Base-by-base conservation (phyloP, 2,329 filamentous ascomycete species). In the Calonectria naviculata region DNA sequence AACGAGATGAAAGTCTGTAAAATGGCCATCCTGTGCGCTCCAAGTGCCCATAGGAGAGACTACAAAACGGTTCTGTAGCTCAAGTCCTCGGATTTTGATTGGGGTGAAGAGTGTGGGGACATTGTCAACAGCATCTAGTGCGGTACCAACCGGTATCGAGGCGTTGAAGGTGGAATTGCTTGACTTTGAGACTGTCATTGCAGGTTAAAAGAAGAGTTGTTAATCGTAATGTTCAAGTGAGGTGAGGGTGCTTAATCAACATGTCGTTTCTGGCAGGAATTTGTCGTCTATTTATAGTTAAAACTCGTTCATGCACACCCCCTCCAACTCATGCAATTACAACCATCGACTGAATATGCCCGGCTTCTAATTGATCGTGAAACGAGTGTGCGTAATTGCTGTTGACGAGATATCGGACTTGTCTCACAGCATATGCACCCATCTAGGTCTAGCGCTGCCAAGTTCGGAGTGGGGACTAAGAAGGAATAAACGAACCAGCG, bases 1-100 rank as follows among this genome's bases (percentile, higher is more conserved):
- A 12, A 94, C 91, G 56, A 95, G 85, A 82, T 97, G 94, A 89
- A 92, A 97, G 80, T 93, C 88, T 1, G 93, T 95, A 74, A 92
- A 86, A 83, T 96, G 93, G 47, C 95, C 88, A 72, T 89, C 81
- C 49, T 85, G 78, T 71, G 87, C 85, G 42, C 85, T 87, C 82
- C 89, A 90, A 77, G 85, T 87, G 82, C 89, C 91, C 88, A 92
- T 91, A 71, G 89, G 89, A 63, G 87, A 85, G 61, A 90, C 88
- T 63, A 83, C 85, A 77, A 91, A 84, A 66, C 89, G 88, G 82
- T 91, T 91, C 70, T 84, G 82, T 29, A 91, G 81, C 36, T 83
- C 84, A 49, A 89, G 75, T 67, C 82, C 84, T 68, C 89, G 87
- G 76, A 90, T 88, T 65, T 80, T 84, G 70, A 91, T 81, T 8